Evolutionary conservation across 2,329 filamentous ascomycete genomes (phyloP).

Genomic region (Calonectria fujianensis): DNA sequence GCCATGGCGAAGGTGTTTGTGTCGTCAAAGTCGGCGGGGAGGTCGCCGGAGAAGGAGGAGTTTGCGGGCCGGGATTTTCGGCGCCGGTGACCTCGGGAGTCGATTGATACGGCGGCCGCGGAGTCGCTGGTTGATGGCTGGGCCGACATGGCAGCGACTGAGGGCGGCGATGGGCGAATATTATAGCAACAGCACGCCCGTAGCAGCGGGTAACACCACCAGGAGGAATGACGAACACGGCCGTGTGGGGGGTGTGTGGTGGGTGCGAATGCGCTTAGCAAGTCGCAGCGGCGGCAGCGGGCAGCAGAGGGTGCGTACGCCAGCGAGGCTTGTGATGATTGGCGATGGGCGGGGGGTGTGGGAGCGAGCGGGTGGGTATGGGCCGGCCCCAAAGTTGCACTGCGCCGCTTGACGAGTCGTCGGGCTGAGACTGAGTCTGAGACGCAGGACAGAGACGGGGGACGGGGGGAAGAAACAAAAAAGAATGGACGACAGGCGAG

Average conservation of each 20-base stretch:
- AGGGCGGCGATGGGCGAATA: not conserved
- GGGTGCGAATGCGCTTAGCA: conserved; percentile 3
- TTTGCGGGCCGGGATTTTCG: conserved; percentile 37
- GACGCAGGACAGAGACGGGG: conserved; percentile 6
- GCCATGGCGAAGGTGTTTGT: conserved; percentile 27
- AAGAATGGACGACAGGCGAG: conserved; percentile 10
- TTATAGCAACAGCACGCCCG: conserved; percentile 13
- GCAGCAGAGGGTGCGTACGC: conserved; percentile 1
- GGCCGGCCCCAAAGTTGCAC: not conserved
- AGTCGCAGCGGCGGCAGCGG: not conserved
- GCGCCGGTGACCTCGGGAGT: conserved; percentile 40
- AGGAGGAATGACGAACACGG: conserved; percentile 28
- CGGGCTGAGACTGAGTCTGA: conserved; percentile 15
- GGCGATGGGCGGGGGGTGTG: conserved; percentile 11
- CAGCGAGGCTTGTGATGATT: not conserved
- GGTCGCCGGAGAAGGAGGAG: not conserved
- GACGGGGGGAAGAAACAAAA: not conserved
- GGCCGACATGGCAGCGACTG: conserved; percentile 25
- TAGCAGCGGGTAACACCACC: conserved; percentile 2
- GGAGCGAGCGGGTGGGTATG: not conserved
- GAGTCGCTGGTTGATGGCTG: conserved; percentile 37
- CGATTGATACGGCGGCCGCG: conserved; percentile 16
- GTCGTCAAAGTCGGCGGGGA: conserved; percentile 5
- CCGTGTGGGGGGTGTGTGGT: conserved; percentile 2
- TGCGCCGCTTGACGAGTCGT: conserved; percentile 22